phyloP scores from a whole-genome alignment of 140 eudicot genomes.

The Flaveria floridana region DNA sequence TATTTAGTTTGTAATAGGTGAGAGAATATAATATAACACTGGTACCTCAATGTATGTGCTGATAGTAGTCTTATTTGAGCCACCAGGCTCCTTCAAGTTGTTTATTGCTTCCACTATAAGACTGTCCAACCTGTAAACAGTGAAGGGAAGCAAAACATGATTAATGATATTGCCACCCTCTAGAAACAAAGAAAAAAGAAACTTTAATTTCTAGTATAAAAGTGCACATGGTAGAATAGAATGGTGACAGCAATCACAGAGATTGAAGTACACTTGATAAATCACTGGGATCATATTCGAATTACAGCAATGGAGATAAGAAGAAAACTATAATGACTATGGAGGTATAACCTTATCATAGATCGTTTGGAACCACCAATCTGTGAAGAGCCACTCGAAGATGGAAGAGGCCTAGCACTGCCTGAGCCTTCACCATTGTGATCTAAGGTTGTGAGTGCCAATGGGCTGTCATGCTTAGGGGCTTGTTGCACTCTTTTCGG shows the following conservation, averaged over 20 bases:
- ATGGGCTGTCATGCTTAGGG: slow-evolving; percentile 56
- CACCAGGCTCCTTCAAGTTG: slow-evolving; percentile 83
- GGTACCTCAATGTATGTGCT: slow-evolving; percentile 87
- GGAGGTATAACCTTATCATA: slow-evolving; percentile 58
- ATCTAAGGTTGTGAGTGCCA: slow-evolving; percentile 37
- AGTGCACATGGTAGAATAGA: neutral
- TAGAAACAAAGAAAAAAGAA: neutral
- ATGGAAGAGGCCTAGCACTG: slow-evolving; percentile 51
- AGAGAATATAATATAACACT: slow-evolving; percentile 1
- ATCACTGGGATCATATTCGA: neutral
- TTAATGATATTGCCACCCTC: slow-evolving; percentile 8
- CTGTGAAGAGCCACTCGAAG: slow-evolving; percentile 53
- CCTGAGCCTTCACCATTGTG: slow-evolving; percentile 64
- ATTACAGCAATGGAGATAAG: neutral
- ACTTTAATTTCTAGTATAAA: neutral
- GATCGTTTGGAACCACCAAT: slow-evolving; percentile 70
- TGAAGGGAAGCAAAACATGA: neutral
- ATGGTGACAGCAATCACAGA: neutral
- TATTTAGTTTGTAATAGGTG: neutral
- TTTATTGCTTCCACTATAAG: slow-evolving; percentile 82
- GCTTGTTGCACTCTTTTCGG: slow-evolving; percentile 58
- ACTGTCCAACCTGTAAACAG: slow-evolving; percentile 72
- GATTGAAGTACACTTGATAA: neutral
- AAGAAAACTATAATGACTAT: neutral
- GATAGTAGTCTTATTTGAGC: slow-evolving; percentile 84